Evolutionary conservation across 441 rosid species (phyloP), one percentile per base, ranked within the genome.

Genomic region (Populus hybrid): DNA sequence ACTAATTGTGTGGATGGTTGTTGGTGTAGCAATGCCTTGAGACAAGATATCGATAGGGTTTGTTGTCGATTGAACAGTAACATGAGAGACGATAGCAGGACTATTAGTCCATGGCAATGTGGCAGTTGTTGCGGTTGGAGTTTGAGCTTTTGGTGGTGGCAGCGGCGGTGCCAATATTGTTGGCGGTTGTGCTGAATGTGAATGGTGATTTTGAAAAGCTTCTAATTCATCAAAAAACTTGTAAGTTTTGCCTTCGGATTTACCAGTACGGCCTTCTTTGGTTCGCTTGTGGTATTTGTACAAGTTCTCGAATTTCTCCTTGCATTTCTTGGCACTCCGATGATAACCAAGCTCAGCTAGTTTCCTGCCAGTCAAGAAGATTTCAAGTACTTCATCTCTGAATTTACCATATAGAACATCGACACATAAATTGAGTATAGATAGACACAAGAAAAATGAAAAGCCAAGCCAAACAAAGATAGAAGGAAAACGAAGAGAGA

Each of bases 301-400:
- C 21, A 93, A 91, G 69, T 95, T 95, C 85, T 95, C 99, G 69
- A 95, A 95, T 70, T 95, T 95, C 84, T 93, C 99, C 75, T 88
- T 92, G 83, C 99, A 95, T 87, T 95, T 95, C 91, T 95, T 95
- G 79, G 97, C 89, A 67, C 85, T 92, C 82, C 99, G 90, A 71
- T 86, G 83, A 79, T 85, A 92, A 21, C 99, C 94, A 82, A 92
- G 92, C 79, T 89, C 95, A 5, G 80, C 88, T 84, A 95, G 82
- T 83, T 91, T 95, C 90, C 99, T 93, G 90, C 18, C 18, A 8
- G 10, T 63, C 9, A 21, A 69, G 24, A 63, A 67, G 24, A 61
- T 69, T 23, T 19, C 38, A 76, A 63, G 24, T 38, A 76, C 70
- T 36, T 53, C 61, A 34, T 68, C 59, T 75, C 72, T 67, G 59